A percentile compares a stretch with the other conserved stretches of the same genome.
Evolutionary conservation across 306 rosid species (phyloP).

Genomic region (Castanospermum australe): DNA sequence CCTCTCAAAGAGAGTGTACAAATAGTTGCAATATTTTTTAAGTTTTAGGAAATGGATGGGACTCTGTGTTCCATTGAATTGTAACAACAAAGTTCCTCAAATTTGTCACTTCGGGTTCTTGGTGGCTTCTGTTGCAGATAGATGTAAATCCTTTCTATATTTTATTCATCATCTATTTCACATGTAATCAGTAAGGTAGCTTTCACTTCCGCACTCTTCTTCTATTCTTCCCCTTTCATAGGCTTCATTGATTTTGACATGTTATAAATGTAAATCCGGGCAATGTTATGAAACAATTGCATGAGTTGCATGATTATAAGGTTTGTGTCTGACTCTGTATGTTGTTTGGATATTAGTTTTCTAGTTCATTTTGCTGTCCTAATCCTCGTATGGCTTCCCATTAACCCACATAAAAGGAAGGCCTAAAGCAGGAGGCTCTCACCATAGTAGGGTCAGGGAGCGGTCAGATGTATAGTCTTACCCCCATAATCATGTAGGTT

Average conservation of each 20-base stretch:
- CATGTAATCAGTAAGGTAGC: conserved; percentile 18
- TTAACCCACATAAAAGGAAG: no score
- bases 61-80: conserved; percentile 1
- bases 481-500: no score
- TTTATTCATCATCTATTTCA: not conserved
- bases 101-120: conserved; percentile 16
- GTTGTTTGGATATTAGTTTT: not conserved
- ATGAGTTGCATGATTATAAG: not conserved
- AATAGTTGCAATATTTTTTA: conserved; percentile 32
- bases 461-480: no score
- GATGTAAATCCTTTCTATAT: not conserved
- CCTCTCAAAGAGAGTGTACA: conserved; percentile 56
- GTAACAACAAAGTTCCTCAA: conserved; percentile 15
- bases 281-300: conserved; percentile 13
- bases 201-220: conserved; percentile 16
- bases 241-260: conserved; percentile 11
- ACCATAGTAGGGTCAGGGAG: no score
- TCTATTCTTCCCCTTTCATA: not conserved
- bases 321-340: not conserved
- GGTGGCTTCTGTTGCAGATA: conserved; percentile 17
- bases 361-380: not conserved
- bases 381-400: not conserved
- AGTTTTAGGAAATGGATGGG: conserved; percentile 16
- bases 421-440: no score
- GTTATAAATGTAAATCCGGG: conserved; percentile 11